Percentiles rank a stretch among this genome's conserved stretches.
Conservation (phyloP, 2,329 filamentous ascomycete genomes). For the Ophiostoma sp. region DNA sequence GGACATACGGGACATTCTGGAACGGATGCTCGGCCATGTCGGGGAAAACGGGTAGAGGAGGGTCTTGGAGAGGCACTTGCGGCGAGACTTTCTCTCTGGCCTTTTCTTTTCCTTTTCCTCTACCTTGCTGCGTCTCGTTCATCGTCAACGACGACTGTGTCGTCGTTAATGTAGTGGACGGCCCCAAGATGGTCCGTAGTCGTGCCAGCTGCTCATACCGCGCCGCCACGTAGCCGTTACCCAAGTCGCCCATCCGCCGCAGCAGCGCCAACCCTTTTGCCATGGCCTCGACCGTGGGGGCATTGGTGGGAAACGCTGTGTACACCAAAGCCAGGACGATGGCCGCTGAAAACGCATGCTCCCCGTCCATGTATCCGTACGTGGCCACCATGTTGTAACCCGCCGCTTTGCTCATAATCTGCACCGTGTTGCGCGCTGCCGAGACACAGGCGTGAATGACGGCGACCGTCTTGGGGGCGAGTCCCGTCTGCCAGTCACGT, state of each 20-base stretch:
- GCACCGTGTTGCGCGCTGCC: constrained; percentile 50
- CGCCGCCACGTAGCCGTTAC: constrained; percentile 50
- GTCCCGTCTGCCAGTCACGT: constrained; percentile 48
- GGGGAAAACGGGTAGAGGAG: background rate
- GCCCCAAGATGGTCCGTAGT: constrained; percentile 26
- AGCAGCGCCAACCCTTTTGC: constrained; percentile 50
- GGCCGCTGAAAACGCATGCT: constrained; percentile 56
- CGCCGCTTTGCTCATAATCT: constrained; percentile 50
- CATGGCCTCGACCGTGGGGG: constrained; percentile 43
- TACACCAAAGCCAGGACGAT: constrained; percentile 57
- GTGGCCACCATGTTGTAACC: constrained; percentile 55
- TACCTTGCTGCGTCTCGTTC: too few species aligned
- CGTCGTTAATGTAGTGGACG: background rate
- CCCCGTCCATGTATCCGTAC: constrained; percentile 59
- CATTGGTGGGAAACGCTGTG: constrained; percentile 50
- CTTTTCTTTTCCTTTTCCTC: background rate
- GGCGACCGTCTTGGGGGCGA: constrained; percentile 49
- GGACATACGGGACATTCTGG: background rate
- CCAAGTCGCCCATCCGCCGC: constrained; percentile 52
- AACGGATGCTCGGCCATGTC: background rate
- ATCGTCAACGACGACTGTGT: background rate
- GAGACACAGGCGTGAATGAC: constrained; percentile 55
- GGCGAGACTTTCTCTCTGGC: background rate
- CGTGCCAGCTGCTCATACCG: constrained; percentile 37
- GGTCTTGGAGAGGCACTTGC: background rate